A percentile compares a stretch with the other conserved stretches of the same genome.
These are phyloP conservation scores for Phtheirospermum japonicum DNA, from an alignment of 257 asterid genomes.

Conservation along the genomic window DNA sequence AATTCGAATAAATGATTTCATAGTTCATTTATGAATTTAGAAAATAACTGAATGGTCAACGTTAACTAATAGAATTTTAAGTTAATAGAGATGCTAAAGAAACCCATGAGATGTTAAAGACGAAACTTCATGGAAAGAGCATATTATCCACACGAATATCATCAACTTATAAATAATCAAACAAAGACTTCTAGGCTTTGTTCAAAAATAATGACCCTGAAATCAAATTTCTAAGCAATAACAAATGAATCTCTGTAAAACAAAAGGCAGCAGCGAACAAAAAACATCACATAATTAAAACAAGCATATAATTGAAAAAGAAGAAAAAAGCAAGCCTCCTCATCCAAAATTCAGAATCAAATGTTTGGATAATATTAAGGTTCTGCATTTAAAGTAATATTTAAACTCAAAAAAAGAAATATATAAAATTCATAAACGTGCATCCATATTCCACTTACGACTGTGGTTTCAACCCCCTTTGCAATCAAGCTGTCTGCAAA, in stretches of 20 bases:
- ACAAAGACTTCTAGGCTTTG: too few species aligned
- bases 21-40: neutral
- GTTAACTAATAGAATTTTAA: neutral
- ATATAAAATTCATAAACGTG: neutral
- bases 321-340: too few species aligned
- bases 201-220: too few species aligned
- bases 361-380: neutral
- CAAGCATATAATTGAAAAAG: too few species aligned
- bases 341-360: neutral
- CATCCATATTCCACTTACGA: slow-evolving; percentile 45
- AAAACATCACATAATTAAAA: too few species aligned
- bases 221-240: too few species aligned
- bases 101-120: too few species aligned
- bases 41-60: neutral
- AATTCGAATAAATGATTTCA: neutral
- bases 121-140: neutral
- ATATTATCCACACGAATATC: neutral
- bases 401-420: neutral
- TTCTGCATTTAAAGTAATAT: slow-evolving; percentile 2
- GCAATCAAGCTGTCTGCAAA: slow-evolving; percentile 81
- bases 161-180: neutral
- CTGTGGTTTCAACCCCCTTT: slow-evolving; percentile 81
- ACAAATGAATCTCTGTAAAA: too few species aligned
- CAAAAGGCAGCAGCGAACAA: too few species aligned
- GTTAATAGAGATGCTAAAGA: too few species aligned